Base-by-base conservation (phyloP, 805 yeast species). In the Spathaspora girioi region DNA sequence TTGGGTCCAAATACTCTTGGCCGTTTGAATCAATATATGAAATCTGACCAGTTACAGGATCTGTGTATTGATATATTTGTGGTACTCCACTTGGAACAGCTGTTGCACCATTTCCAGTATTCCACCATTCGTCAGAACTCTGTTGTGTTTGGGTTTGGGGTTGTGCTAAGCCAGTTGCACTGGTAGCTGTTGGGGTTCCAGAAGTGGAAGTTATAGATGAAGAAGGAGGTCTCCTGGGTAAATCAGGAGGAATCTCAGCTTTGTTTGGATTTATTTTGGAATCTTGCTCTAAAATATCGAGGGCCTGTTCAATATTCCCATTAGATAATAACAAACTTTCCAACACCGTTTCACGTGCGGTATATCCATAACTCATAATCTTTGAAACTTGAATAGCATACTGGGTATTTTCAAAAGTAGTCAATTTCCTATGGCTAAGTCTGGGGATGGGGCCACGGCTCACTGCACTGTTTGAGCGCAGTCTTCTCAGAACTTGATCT, bases 1-100 rank as follows among this genome's bases (percentile, higher is more conserved):
- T 69, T 9, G 80, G 78, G 59, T 78, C 81, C 51, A 79, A 60
- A 55, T 78, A 79, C 59, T 85, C 87, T 59, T 86, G 90, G 1
- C 86, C 86, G 44, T 79, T 82, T 10, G 83, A 77, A 59, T 87
- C 92, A 35, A 86, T 80, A 58, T 86, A 87, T 32, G 80, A 76
- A 3, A 85, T 67, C 46, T 81, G 78, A 11, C 93, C 92, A 0
- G 90, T 84, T 7, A 78, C 70, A 2, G 91, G 90, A 58, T 87
- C 92, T 18, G 85, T 75, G 62, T 83, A 87, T 60, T 86, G 93
- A 59, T 70, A 86, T 66, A 75, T 82, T 65, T 73, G 86, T 48
- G 65, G 79, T 11, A 27, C 41, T 26, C 47, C 31, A 14, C 43
- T 15, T 11, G 49, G 27, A 31, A 41, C 48, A 20, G 46, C 11